phyloP scores from a whole-genome alignment of 768 basidiomycete genomes.

The Lactifluus subvellereus region DNA sequence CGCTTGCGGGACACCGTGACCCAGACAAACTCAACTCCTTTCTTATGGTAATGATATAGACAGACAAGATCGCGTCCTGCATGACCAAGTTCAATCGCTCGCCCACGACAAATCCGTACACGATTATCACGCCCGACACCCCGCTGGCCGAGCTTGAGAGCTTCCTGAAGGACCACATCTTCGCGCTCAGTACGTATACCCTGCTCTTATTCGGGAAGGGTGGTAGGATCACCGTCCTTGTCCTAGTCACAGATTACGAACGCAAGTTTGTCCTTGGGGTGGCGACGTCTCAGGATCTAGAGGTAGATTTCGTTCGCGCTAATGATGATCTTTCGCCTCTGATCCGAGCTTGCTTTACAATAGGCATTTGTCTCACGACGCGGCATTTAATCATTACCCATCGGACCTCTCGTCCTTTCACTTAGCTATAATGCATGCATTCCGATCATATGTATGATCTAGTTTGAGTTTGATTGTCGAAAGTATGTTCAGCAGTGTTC shows the following conservation, averaged over 20 bases:
- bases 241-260: constrained; percentile 70
- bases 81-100: constrained; percentile 73
- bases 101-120: constrained; percentile 52
- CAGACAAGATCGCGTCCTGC: constrained; percentile 62
- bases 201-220: neutral
- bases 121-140: constrained; percentile 73
- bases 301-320: constrained; percentile 30
- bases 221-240: neutral
- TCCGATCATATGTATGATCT: neutral
- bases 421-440: neutral
- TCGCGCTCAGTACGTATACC: constrained; percentile 57
- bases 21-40: neutral
- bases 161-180: constrained; percentile 67
- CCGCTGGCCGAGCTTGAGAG: constrained; percentile 74
- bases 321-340: neutral
- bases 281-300: constrained; percentile 70
- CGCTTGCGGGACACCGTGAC: no score
- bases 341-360: constrained; percentile 26
- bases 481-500: neutral
- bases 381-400: constrained; percentile 22
- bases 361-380: constrained; percentile 34
- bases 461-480: neutral
- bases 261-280: constrained; percentile 82
- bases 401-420: neutral
- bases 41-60: constrained; percentile 34